These are phyloP conservation scores for Pythium grandisporangium DNA, from an alignment of 352 stramenopile genomes.

Conservation along the genomic window DNA sequence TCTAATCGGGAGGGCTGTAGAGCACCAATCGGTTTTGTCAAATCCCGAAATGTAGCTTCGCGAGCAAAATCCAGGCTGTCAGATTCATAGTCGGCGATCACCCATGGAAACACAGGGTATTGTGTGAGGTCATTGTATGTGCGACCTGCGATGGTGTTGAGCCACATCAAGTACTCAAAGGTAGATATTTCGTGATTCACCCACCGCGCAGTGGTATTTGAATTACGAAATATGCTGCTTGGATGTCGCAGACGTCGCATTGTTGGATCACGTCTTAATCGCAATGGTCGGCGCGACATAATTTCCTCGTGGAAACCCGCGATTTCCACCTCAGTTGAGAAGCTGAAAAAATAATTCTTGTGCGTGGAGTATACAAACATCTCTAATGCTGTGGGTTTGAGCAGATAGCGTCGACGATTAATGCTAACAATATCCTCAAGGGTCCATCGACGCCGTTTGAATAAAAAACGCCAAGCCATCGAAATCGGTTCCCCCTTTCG, in stretches of 20 bases:
- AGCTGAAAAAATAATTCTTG: conserved; percentile 84
- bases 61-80: conserved; percentile 48
- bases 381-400: conserved; percentile 74
- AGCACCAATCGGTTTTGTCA: conserved; percentile 97
- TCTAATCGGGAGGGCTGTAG: conserved; percentile 89
- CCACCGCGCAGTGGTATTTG: conserved; percentile 58
- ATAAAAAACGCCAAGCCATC: conserved; percentile 53
- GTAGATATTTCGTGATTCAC: conserved; percentile 92
- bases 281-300: conserved; percentile 39
- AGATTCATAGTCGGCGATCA: conserved; percentile 85
- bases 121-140: conserved; percentile 92
- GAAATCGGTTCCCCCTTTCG: conserved; percentile 27
- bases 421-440: conserved; percentile 67
- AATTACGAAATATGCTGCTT: conserved; percentile 76
- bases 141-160: conserved; percentile 85
- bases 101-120: conserved; percentile 95
- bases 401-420: conserved; percentile 67
- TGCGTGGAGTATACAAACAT: conserved; percentile 73
- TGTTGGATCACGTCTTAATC: conserved; percentile 62
- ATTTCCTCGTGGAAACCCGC: conserved; percentile 54
- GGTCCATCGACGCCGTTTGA: conserved; percentile 57
- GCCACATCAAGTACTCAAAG: conserved; percentile 92
- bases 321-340: conserved; percentile 45
- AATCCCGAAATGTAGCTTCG: conserved; percentile 89
- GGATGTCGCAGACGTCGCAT: conserved; percentile 69